phyloP scores from a whole-genome alignment of 1,139 yeast species.

The Blastobotrys illinoisensis region DNA sequence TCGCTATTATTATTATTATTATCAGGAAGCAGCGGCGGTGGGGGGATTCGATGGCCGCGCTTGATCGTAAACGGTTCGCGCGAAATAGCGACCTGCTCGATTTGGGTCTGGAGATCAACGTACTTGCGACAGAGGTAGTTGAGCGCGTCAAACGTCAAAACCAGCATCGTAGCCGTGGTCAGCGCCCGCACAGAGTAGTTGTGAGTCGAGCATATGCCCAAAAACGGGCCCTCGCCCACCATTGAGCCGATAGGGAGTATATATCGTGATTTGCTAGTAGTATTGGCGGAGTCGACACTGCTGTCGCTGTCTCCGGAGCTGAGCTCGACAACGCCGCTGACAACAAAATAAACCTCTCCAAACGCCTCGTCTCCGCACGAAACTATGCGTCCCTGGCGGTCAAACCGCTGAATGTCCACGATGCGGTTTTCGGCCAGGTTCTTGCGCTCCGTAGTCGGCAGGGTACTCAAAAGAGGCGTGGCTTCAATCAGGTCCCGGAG shows the following conservation, averaged over 20 bases:
- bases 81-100: constrained; percentile 48
- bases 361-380: constrained; percentile 43
- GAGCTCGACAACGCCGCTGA: constrained; percentile 67
- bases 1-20: too few relatives aligned
- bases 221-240: constrained; percentile 73
- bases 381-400: neutral
- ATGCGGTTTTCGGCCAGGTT: constrained; percentile 1
- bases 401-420: neutral
- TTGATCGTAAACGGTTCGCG: neutral
- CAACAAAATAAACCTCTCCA: constrained; percentile 59
- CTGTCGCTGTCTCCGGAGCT: constrained; percentile 36
- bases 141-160: constrained; percentile 50
- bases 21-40: neutral
- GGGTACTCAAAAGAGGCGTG: constrained; percentile 5
- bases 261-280: constrained; percentile 46
- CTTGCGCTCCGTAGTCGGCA: constrained; percentile 9
- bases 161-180: constrained; percentile 53
- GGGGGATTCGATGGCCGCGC: neutral
- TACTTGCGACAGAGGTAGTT: constrained; percentile 49
- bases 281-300: constrained; percentile 4
- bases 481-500: constrained; percentile 3
- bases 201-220: constrained; percentile 46
- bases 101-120: constrained; percentile 54
- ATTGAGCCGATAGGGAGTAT: constrained; percentile 58
- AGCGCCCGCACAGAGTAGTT: constrained; percentile 62